These are phyloP conservation scores for Podaxis sp. DNA, from an alignment of 768 basidiomycete genomes.

Conservation along the genomic window DNA sequence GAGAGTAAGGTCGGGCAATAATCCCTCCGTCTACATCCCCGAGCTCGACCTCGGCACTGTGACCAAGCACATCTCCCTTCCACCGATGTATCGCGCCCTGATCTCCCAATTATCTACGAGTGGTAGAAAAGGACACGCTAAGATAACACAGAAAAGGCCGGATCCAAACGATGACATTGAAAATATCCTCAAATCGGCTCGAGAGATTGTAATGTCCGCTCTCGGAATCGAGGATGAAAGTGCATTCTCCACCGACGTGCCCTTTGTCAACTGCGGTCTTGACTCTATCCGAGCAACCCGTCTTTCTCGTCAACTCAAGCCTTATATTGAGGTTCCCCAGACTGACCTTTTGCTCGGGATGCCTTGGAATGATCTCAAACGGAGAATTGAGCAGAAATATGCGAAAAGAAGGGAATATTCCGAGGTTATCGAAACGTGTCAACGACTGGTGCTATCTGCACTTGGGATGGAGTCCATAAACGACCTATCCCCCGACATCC, in stretches of 20 bases:
- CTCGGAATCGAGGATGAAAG: slow-evolving; percentile 29
- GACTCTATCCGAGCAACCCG: slow-evolving; percentile 41
- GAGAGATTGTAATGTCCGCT: neutral
- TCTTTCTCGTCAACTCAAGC: slow-evolving; percentile 33
- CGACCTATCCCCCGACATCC: slow-evolving; percentile 36
- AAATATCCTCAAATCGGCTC: slow-evolving; percentile 18
- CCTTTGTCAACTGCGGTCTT: slow-evolving; percentile 41
- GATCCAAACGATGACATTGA: slow-evolving; percentile 15
- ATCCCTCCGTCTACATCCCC: slow-evolving; percentile 30
- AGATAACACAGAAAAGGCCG: neutral
- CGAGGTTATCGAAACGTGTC: neutral
- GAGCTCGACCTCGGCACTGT: slow-evolving; percentile 32
- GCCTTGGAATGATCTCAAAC: slow-evolving; percentile 27
- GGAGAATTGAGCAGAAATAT: slow-evolving; percentile 2
- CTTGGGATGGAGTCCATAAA: neutral
- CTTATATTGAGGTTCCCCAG: slow-evolving; percentile 31
- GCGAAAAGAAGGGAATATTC: neutral
- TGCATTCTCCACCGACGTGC: slow-evolving; percentile 36
- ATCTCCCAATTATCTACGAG: slow-evolving; percentile 8
- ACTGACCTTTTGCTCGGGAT: slow-evolving; percentile 36
- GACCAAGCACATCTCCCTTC: slow-evolving; percentile 23
- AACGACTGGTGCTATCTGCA: neutral
- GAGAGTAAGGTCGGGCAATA: slow-evolving; percentile 23
- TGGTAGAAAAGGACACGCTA: neutral
- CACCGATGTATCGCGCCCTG: slow-evolving; percentile 19